Evolutionary conservation across 2,329 filamentous ascomycete species (phyloP).

Genomic region (Neopestalotiopsis sp.): DNA sequence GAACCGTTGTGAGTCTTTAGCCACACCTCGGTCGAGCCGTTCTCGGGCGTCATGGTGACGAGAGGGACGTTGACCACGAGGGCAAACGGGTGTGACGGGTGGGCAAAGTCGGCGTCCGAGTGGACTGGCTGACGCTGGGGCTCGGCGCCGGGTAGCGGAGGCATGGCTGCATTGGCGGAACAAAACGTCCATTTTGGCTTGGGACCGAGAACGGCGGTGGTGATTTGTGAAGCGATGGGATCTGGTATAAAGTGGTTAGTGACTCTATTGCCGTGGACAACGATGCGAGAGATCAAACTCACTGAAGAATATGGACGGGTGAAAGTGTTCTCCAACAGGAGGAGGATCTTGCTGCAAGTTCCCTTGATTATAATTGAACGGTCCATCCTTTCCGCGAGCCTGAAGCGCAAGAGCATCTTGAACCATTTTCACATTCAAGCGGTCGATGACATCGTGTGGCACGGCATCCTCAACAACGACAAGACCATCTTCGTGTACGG

Average conservation of each 20-base stretch:
- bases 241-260: conserved; percentile 34
- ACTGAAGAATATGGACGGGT: conserved; percentile 60
- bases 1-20: conserved; percentile 55
- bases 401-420: conserved; percentile 60
- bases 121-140: conserved; percentile 61
- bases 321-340: conserved; percentile 54
- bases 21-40: conserved; percentile 66
- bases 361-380: conserved; percentile 68
- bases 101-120: conserved; percentile 63
- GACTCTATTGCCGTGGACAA: not conserved
- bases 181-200: conserved; percentile 62
- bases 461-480: conserved; percentile 62
- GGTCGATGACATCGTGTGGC: conserved; percentile 55
- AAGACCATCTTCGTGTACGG: conserved; percentile 58
- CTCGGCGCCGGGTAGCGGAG: conserved; percentile 43
- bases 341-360: conserved; percentile 68
- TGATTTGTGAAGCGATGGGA: conserved; percentile 60
- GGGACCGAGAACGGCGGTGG: conserved; percentile 59
- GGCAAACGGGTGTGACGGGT: conserved; percentile 60
- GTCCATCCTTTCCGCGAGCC: conserved; percentile 55
- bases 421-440: conserved; percentile 64
- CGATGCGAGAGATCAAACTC: conserved; percentile 24
- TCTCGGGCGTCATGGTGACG: conserved; percentile 53
- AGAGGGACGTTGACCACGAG: conserved; percentile 61
- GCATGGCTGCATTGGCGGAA: conserved; percentile 64